A percentile compares a stretch with the other conserved stretches of the same genome.
Conservation (phyloP, 1,284 basidiomycete species). For the Apiotrichum porosum region DNA sequence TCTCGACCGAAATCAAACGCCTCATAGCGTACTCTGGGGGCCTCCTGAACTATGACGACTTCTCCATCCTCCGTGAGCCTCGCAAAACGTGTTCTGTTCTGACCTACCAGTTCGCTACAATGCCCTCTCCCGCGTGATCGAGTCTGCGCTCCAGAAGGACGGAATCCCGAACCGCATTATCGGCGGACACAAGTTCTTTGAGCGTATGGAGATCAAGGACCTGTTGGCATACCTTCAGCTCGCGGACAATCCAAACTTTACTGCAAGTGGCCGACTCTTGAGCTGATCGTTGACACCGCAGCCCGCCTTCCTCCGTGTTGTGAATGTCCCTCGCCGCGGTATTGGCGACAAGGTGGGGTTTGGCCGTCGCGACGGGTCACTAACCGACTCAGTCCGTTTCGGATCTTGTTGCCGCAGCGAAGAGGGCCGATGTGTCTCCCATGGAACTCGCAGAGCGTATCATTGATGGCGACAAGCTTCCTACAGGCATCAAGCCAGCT, state of each 20-base stretch:
- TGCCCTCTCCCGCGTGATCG: constrained; percentile 72
- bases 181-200: constrained; percentile 81
- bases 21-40: constrained; percentile 69
- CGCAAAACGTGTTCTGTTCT: neutral
- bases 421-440: constrained; percentile 55
- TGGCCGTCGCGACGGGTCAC: neutral
- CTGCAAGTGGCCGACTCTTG: constrained; percentile 30
- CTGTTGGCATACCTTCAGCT: constrained; percentile 81
- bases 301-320: constrained; percentile 70
- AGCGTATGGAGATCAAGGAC: constrained; percentile 80
- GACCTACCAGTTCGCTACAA: constrained; percentile 66
- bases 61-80: constrained; percentile 68
- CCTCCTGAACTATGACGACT: constrained; percentile 67
- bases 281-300: constrained; percentile 5
- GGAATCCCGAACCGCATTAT: constrained; percentile 73
- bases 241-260: constrained; percentile 72
- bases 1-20: constrained; percentile 75
- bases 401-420: constrained; percentile 59
- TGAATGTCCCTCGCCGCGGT: constrained; percentile 69
- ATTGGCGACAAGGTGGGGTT: constrained; percentile 73
- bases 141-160: constrained; percentile 69
- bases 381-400: constrained; percentile 56
- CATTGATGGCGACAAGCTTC: constrained; percentile 53
- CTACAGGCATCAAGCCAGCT: constrained; percentile 61
- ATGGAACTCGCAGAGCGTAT: constrained; percentile 63